Evolutionary conservation across 495 filamentous ascomycete species (phyloP), one percentile per base, ranked within the genome.

Genomic region (Aeminium ludgeri): DNA sequence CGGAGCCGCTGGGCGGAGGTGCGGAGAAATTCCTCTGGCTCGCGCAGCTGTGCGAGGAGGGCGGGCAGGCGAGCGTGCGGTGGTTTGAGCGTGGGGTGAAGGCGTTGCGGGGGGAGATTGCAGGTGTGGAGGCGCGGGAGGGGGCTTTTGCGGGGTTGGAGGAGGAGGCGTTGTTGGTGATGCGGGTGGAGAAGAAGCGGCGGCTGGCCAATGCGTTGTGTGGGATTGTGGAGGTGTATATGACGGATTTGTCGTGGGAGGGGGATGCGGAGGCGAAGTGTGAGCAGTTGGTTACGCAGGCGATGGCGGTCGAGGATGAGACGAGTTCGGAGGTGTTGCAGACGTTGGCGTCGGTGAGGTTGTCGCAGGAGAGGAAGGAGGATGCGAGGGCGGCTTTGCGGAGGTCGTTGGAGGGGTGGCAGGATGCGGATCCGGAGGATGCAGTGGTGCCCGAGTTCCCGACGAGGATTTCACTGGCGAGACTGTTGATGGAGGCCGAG

Each of bases 181-280:
- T 59, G 23, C 49, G 76, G 18, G 68, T 66, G 15, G 80, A 89
- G 53, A 82, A 86, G 62, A 75, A 75, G 53, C 64, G 59, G 36
- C 85, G 87, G 55, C 61, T 96, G 29, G 81, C 82, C 1, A 81
- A 77, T 46, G 83, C 86, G 3, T 67, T 99, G 20, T 96, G 91
- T 59, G 81, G 78, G 1, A 76, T 94, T 40, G 73, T 80, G 0
- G 91, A 99, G 59, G 80, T 95, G 25, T 96, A 94, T 57, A 99
- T 99, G 91, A 96, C 86, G 20, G 91, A 99, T 64, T 68, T 99
- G 46, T 80, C 71, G 59, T 92, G 83, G 82, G 84, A 91, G 57
- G 74, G 77, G 35, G 82, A 91, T 48, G 86, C 86, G 1, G 91
- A 96, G 58, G 59, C 65, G 33, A 67, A 74, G 38, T 96, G 91